Evolutionary conservation across 83 land plant species (phyloP).

Genomic region (Thuja plicata): DNA sequence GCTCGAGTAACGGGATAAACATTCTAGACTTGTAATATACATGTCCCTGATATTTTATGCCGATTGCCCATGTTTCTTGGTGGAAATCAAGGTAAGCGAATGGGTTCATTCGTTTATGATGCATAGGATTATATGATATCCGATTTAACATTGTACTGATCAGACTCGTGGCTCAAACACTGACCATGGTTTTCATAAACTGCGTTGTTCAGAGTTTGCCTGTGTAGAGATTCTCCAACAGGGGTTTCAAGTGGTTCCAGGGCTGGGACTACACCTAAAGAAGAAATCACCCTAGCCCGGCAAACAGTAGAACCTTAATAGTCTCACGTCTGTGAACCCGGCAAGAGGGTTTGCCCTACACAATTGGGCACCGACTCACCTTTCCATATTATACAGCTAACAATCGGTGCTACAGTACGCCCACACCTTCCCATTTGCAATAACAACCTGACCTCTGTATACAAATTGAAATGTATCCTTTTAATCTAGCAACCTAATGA

Average conservation of each 20-base stretch:
- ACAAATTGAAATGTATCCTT: neutral
- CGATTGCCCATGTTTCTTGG: neutral
- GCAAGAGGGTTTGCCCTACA: neutral
- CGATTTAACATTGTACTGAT: neutral
- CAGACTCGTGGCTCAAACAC: neutral
- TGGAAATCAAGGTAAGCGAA: neutral
- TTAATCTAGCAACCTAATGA: neutral
- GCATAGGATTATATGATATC: neutral
- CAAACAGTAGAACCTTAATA: neutral
- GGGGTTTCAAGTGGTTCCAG: neutral
- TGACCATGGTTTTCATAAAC: neutral
- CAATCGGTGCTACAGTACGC: neutral
- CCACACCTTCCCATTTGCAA: neutral
- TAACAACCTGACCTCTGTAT: neutral
- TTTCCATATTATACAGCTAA: neutral
- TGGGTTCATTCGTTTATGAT: neutral
- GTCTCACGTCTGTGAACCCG: neutral
- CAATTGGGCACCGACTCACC: neutral
- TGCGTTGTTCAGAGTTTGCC: neutral
- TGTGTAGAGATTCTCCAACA: neutral
- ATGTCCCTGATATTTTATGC: neutral
- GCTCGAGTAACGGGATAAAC: neutral
- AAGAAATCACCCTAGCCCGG: neutral
- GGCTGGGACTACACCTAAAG: neutral
- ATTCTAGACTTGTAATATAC: neutral